Evolutionary conservation across 305 asterid genomes (phyloP).

Genomic region (Rubia occidens): DNA sequence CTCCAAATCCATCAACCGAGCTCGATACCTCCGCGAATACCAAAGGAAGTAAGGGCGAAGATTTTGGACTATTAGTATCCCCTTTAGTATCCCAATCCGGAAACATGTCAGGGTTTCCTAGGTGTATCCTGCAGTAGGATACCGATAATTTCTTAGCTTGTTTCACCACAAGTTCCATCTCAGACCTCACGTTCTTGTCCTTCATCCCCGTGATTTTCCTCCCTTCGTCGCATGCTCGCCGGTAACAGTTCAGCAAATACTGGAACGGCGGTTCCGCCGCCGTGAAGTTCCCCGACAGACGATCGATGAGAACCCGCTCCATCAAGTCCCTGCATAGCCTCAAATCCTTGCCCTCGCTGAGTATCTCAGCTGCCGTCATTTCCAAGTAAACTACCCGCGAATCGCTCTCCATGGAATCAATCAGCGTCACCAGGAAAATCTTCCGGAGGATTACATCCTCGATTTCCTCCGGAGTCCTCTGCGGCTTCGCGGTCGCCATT

Average conservation of each 20-base stretch:
- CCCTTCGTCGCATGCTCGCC: conserved; percentile 76
- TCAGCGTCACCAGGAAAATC: conserved; percentile 56
- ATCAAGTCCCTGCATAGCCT: conserved; percentile 59
- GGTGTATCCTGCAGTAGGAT: conserved; percentile 72
- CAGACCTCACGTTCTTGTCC: conserved; percentile 51
- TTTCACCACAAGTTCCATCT: conserved; percentile 54
- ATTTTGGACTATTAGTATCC: conserved; percentile 32
- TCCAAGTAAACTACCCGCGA: conserved; percentile 57
- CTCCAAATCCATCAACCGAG: conserved; percentile 50
- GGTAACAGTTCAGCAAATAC: conserved; percentile 55
- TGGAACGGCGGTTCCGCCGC: conserved; percentile 70
- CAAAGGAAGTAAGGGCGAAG: conserved; percentile 63
- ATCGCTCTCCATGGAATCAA: conserved; percentile 71
- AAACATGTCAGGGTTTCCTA: conserved; percentile 79
- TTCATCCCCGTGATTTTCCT: conserved; percentile 66
- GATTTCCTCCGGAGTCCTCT: conserved; percentile 66
- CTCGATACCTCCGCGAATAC: conserved; percentile 62
- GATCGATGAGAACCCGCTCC: conserved; percentile 79
- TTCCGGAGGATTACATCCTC: conserved; percentile 87
- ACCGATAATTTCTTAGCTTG: conserved; percentile 67
- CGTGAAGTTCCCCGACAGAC: conserved; percentile 56
- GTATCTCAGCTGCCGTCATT: conserved; percentile 76
- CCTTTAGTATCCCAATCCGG: conserved; percentile 41
- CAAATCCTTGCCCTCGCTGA: conserved; percentile 76
- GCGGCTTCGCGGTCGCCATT: conserved; percentile 47